Base-by-base conservation (phyloP, 805 yeast species). In the Cyberlindnera galapagoensis region DNA sequence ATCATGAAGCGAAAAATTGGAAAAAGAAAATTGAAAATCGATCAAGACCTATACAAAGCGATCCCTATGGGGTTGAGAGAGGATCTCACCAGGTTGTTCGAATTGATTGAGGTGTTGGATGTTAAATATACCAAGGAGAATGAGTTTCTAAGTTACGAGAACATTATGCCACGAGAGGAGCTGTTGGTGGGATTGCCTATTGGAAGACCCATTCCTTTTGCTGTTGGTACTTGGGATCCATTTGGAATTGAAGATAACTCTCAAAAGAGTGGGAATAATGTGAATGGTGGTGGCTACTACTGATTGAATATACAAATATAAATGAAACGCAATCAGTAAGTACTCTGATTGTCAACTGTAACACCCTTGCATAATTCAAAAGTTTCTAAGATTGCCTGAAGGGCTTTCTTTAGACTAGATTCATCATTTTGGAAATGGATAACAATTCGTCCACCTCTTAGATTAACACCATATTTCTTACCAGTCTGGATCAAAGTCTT, bases 391-490 rank as follows among this genome's bases (percentile, higher is more conserved):
- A 60, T 68, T 3, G 54, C 48, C 28, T 56, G 35, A 46, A 53
- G 55, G 21, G 45, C 36, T 19, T 36, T 39, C 17, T 48, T 43
- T 0, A 44, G 19, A 4, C 45, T 38, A 10, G 44, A 49, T 4
- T 45, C 43, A 7, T 40, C 36, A 13, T 35, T 27, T 28, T 51
- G 56, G 33, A 42, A 45, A 23, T 51, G 56, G 65, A 88, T 80
- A 2, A 94, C 80, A 25, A 88, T 58, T 49, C 97, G 71, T 27
- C 74, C 75, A 22, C 84, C 82, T 47, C 39, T 34, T 19, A 80
- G 56, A 41, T 69, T 76, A 33, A 88, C 65, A 31, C 74, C 70
- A 48, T 74, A 65, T 46, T 80, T 71, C 25, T 63, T 51, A 29
- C 76, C 82, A 35, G 65, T 56, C 40, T 68, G 63, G n/a, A 63